Base-by-base conservation (phyloP, 306 rosid genomes). In the Castanea sativa region DNA sequence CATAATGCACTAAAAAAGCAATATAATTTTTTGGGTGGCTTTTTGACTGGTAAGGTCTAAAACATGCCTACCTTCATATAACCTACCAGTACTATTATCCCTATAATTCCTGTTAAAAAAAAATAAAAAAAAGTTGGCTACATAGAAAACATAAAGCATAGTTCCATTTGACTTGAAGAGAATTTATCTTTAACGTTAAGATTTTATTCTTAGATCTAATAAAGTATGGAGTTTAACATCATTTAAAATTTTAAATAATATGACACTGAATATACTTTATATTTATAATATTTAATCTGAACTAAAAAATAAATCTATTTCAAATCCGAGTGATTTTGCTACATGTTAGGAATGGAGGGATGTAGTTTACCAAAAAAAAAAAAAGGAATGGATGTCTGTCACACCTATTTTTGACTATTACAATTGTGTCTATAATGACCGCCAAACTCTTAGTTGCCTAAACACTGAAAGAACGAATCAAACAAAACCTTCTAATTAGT, bases 31-130 rank as follows among this genome's bases (percentile, higher is more conserved):
- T 75, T 75, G 60, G 51, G 11, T 35, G 59, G 76, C 18, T 80
- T 43, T 21, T 83, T 76, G 45, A 65, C 13, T 10, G 19, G 58
- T 73, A 78, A 10, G n/a, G 58, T 64, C 75, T 76, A 80, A 86
- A 73, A 76, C 69, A 58, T 58, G 85, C 75, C 85, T 23, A 83
- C 55, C 89, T 12, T 83, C 58, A 3, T 10, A 8, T 15, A 75
- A 38, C 81, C 45, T 59, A 52, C 6, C 63, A 52, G 80, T 59
- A 49, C 15, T 10, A 49, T 10, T 49, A 49, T 41, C 53, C 5
- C 53, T 11, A 10, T 49, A 49, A 49, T 41, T 41, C 45, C 45
- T 8, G 45, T 41, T 41, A 0, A 38, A 38, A 41, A 5, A 35
- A 6, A 41, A 25, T 0, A 25, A 25, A 25, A 25, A 25, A 2